These are phyloP conservation scores for Clarireedia paspali DNA, from an alignment of 2,329 filamentous ascomycete species.

Conservation along the genomic window DNA sequence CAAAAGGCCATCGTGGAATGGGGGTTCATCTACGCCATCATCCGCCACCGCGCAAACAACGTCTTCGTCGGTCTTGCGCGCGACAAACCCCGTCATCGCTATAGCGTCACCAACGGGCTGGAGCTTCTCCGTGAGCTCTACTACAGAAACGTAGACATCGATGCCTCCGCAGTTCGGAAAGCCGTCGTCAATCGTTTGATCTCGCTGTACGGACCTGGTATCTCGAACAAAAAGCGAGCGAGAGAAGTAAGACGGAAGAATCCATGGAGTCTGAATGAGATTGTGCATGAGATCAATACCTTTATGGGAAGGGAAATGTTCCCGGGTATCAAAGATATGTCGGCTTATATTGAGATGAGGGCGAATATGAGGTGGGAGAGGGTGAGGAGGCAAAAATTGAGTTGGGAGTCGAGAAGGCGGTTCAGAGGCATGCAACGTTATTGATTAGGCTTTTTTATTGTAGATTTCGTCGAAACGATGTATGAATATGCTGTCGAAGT, in stretches of 20 bases:
- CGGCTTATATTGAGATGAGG: neutral
- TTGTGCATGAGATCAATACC: conserved; percentile 16
- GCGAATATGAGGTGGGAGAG: neutral
- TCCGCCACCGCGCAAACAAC: neutral
- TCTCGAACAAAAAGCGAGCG: conserved; percentile 18
- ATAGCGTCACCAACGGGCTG: conserved; percentile 21
- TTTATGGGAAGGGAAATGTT: conserved; percentile 10
- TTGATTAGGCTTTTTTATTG: too few species aligned
- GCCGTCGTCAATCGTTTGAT: conserved; percentile 24
- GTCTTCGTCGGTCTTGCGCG: neutral
- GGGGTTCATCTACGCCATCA: conserved; percentile 35
- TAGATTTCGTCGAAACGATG: too few species aligned
- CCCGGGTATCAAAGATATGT: neutral
- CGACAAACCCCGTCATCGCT: neutral
- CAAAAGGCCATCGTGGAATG: conserved; percentile 42
- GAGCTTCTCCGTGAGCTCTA: conserved; percentile 21
- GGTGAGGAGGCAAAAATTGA: neutral
- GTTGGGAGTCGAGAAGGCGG: neutral
- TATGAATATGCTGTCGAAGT: too few species aligned
- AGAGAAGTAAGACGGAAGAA: conserved; percentile 8
- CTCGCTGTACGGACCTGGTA: conserved; percentile 21
- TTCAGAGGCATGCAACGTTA: neutral
- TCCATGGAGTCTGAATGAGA: conserved; percentile 11
- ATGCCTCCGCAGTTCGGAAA: conserved; percentile 10
- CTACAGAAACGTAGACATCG: conserved; percentile 16